A percentile compares a stretch with the other conserved stretches of the same genome.
These are phyloP conservation scores for Moricandia arvensis DNA, from an alignment of 345 rosid genomes.

Conservation along the genomic window DNA sequence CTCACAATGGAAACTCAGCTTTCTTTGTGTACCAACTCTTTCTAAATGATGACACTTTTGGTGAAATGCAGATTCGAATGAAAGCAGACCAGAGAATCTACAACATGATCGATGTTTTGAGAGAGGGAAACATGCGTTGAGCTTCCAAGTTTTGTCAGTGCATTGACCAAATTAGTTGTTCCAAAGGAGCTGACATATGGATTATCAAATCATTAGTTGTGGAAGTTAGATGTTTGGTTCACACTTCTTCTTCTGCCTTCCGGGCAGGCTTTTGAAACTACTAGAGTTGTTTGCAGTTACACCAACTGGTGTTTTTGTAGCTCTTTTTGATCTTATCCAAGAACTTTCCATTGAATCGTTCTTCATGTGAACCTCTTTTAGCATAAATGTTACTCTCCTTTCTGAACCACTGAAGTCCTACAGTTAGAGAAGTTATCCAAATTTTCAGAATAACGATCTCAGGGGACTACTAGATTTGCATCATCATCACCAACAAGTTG, in stretches of 20 bases:
- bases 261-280: conserved; percentile 15
- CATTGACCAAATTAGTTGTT: not conserved
- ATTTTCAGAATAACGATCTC: too few species aligned
- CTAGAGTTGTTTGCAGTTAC: not conserved
- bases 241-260: conserved; percentile 13
- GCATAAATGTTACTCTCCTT: not conserved
- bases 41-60: not conserved
- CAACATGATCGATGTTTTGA: conserved; percentile 79
- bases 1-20: not conserved
- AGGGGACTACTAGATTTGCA: too few species aligned
- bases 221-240: not conserved
- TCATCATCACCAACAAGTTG: too few species aligned
- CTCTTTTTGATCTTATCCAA: not conserved
- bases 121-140: conserved; percentile 77
- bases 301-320: not conserved
- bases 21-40: not conserved
- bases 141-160: conserved; percentile 10
- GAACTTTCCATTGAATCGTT: not conserved
- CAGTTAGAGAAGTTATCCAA: too few species aligned
- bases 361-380: conserved; percentile 6
- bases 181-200: conserved; percentile 26
- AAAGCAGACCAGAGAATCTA: conserved; percentile 74
- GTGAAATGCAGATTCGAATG: conserved; percentile 51
- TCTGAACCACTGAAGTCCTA: too few species aligned
- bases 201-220: conserved; percentile 8